Evolutionary conservation across 768 basidiomycete species (phyloP), one percentile per base, ranked within the genome.

Genomic region (Xerocomellus amylosporus): DNA sequence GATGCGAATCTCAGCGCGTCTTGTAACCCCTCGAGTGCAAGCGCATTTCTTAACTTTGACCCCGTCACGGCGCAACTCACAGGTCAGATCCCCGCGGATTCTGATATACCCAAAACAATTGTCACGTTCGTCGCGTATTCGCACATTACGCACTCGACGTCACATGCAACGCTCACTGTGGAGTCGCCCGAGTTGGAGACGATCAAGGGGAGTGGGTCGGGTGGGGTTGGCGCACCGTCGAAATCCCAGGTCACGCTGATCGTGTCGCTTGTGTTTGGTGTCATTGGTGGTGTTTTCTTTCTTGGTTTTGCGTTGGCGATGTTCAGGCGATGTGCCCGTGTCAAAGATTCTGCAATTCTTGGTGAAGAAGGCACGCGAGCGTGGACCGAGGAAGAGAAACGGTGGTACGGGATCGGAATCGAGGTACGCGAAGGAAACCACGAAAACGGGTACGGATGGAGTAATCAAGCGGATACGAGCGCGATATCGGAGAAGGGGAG

Each of bases 71-170:
- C 75, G 9, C 67, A 69, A n/a, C 67, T 91, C 44, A 68, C 73
- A 33, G 91, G 90, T 7, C 77, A 64, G 17, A 68, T 90, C 33
- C 86, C 88, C 6, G 46, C 61, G 33, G 68, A 79, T 54, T 78
- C 77, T 22, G 59, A 73, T 28, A 58, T 59, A 30, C 63, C 76
- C 17, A 74, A 76, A 41, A 75, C 84, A 38, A 68, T 71, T 2
- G 73, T 83, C 46, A 81, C 80, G 4, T 87, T 90, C 59, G 83
- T 84, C 8, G 89, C 87, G 3, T 88, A 84, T 68, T 87, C 85
- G 31, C 73, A 66, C 36, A 51, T 78, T 19, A 88, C 84, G 2
- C 88, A 85, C 59, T 86, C 88, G 15, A 87, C 82, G 2, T 90
- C 88, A 19, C 86, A 88, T 61, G 76, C 86, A 2, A 78, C 59